A percentile compares a stretch with the other conserved stretches of the same genome.
Evolutionary conservation across 495 filamentous ascomycete species (phyloP).

Genomic region (Chlorociboria aeruginascens): DNA sequence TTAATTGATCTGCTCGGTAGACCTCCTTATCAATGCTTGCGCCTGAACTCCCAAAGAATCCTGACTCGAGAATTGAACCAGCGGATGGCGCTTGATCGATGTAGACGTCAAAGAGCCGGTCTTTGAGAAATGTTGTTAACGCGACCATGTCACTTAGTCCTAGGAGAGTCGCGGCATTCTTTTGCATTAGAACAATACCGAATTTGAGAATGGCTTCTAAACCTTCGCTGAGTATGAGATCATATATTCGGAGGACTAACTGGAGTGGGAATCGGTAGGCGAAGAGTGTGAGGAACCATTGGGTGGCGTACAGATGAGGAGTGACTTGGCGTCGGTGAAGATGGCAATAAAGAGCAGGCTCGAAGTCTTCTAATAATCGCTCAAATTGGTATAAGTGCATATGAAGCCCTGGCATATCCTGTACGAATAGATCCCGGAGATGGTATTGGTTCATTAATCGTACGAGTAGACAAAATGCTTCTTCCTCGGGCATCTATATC

Average conservation of each 20-base stretch:
- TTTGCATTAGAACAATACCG: slow-evolving; percentile 88
- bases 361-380: slow-evolving; percentile 83
- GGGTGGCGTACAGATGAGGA: slow-evolving; percentile 89
- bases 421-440: slow-evolving; percentile 83
- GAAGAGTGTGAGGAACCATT: slow-evolving; percentile 99
- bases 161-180: slow-evolving; percentile 70
- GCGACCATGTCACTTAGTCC: slow-evolving; percentile 80
- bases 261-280: slow-evolving; percentile 96
- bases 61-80: slow-evolving; percentile 81
- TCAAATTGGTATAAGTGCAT: slow-evolving; percentile 91
- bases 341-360: slow-evolving; percentile 92
- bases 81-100: slow-evolving; percentile 86
- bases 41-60: slow-evolving; percentile 90
- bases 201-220: slow-evolving; percentile 89
- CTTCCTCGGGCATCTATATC: slow-evolving; percentile 83
- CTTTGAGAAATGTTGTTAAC: slow-evolving; percentile 82
- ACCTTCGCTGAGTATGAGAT: slow-evolving; percentile 91
- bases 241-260: slow-evolving; percentile 90
- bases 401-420: slow-evolving; percentile 94
- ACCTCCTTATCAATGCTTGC: slow-evolving; percentile 80
- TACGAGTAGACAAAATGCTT: slow-evolving; percentile 89
- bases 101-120: slow-evolving; percentile 90
- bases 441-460: slow-evolving; percentile 95
- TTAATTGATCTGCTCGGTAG: slow-evolving; percentile 85
- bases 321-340: slow-evolving; percentile 77